phyloP scores from a whole-genome alignment of 2,329 filamentous ascomycete species.

The Ceratocystis papillata region DNA sequence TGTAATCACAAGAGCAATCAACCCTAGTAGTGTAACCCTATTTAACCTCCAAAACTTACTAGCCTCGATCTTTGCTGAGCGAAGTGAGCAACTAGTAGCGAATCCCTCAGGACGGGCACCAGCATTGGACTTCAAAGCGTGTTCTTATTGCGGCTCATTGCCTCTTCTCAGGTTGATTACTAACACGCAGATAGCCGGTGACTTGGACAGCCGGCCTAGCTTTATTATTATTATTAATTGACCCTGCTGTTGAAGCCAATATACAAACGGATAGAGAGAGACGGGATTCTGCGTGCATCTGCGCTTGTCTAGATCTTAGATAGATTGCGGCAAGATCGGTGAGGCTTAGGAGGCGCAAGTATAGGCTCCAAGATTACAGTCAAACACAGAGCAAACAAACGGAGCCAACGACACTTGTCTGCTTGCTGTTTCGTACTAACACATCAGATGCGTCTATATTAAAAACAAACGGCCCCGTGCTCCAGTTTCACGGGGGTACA shows the following conservation, averaged over 20 bases:
- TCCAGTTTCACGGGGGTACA: not conserved
- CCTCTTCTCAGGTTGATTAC: not conserved
- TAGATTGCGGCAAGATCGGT: too few species aligned
- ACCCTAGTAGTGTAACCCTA: not conserved
- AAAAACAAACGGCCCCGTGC: not conserved
- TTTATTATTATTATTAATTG: not conserved
- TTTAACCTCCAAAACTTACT: not conserved
- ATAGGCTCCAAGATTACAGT: not conserved
- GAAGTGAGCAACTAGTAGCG: not conserved
- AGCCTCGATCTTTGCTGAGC: not conserved
- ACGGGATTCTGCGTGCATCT: too few species aligned
- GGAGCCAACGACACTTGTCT: not conserved
- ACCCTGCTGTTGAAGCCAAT: not conserved
- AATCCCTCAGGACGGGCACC: not conserved
- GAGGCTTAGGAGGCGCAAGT: too few species aligned
- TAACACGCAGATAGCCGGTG: not conserved
- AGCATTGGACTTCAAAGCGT: not conserved
- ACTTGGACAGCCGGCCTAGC: not conserved
- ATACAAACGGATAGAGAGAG: not conserved
- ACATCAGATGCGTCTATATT: not conserved
- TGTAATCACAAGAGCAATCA: not conserved
- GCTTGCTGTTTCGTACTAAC: not conserved
- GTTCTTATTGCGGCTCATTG: not conserved
- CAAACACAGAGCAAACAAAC: not conserved
- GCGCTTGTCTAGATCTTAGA: too few species aligned